Evolutionary conservation across 257 asterid genomes (phyloP).

Genomic region (Thymus quinquecostatus): DNA sequence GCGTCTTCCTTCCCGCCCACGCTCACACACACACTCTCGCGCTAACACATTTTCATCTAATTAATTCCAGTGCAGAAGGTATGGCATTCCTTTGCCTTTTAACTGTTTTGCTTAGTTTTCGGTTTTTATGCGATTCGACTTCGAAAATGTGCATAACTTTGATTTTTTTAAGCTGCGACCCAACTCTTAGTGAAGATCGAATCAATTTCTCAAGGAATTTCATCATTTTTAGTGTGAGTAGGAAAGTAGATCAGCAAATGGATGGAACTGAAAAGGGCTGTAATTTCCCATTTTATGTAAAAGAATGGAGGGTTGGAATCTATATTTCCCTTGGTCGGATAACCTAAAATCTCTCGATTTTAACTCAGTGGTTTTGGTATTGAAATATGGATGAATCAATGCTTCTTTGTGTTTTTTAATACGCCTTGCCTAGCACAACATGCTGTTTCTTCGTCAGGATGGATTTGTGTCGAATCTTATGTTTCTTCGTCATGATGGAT

Average conservation of each 20-base stretch:
- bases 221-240: neutral
- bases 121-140: neutral
- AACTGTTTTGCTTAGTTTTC: neutral
- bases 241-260: neutral
- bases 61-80: neutral
- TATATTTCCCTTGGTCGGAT: neutral
- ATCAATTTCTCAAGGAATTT: neutral
- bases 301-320: neutral
- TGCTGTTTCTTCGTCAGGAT: neutral
- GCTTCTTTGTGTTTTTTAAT: neutral
- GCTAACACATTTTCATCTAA: neutral
- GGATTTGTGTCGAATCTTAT: conserved; percentile 9
- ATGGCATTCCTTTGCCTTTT: neutral
- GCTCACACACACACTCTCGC: neutral
- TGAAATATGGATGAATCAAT: neutral
- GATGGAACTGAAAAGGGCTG: neutral
- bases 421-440: neutral
- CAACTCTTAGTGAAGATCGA: neutral
- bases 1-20: neutral
- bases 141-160: neutral
- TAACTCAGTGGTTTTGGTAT: neutral
- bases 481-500: neutral
- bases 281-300: neutral
- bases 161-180: neutral
- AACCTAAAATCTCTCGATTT: neutral